phyloP scores from a whole-genome alignment of 352 stramenopile species.

The Halophytophthora batemanensis region DNA sequence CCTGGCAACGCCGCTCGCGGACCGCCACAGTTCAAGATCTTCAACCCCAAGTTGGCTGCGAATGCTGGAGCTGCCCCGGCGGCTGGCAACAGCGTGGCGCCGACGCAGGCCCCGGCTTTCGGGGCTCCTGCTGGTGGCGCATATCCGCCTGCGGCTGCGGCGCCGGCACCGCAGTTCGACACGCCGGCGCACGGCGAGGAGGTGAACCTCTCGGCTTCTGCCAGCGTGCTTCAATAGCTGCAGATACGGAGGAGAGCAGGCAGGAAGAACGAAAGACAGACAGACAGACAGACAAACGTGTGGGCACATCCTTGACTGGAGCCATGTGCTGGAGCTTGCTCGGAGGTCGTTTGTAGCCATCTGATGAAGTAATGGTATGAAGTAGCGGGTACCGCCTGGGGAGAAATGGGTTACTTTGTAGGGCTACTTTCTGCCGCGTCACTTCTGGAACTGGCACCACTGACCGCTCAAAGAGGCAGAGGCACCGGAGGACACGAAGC shows the following conservation, averaged over 20 bases:
- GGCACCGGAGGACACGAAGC: background rate
- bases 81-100: background rate
- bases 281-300: too few species aligned
- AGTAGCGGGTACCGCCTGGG: too few species aligned
- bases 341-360: too few species aligned
- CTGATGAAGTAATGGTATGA: too few species aligned
- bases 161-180: conserved; percentile 25
- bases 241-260: too few species aligned
- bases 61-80: conserved; percentile 22
- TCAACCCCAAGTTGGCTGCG: conserved; percentile 70
- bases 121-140: conserved; percentile 14
- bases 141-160: conserved; percentile 9
- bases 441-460: too few species aligned
- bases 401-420: too few species aligned
- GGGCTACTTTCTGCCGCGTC: too few species aligned
- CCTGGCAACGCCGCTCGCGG: conserved; percentile 21
- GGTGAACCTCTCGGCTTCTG: conserved; percentile 71
- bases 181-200: conserved; percentile 42
- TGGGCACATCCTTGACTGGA: too few species aligned
- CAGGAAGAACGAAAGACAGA: background rate
- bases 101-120: conserved; percentile 21
- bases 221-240: conserved; percentile 67
- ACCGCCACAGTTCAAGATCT: conserved; percentile 86
- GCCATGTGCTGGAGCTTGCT: too few species aligned
- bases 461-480: too few species aligned